Percentiles rank a stretch among this genome's conserved stretches.
Evolutionary conservation across 1,284 basidiomycete species (phyloP).

Genomic region (Malassezia globosa): DNA sequence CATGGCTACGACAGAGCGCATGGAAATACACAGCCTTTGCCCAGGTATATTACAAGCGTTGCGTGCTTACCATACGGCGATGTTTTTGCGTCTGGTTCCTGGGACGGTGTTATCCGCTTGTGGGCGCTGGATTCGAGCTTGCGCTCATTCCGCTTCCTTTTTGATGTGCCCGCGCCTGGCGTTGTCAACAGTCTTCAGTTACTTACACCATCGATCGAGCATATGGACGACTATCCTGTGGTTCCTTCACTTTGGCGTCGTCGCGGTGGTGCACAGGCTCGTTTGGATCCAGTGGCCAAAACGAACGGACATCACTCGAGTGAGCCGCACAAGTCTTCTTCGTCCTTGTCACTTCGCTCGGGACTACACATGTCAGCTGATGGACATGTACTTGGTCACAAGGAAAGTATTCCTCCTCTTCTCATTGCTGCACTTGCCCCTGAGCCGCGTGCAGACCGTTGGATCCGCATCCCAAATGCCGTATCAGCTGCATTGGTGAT

Average conservation of each 20-base stretch:
- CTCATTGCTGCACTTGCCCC: constrained; percentile 71
- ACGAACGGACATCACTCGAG: not conserved
- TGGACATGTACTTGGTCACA: constrained; percentile 17
- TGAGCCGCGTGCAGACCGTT: constrained; percentile 78
- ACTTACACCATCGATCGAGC: constrained; percentile 48
- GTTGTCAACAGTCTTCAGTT: constrained; percentile 84
- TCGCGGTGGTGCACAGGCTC: constrained; percentile 10
- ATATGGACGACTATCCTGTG: constrained; percentile 15
- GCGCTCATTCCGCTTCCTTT: constrained; percentile 62
- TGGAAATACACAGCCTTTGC: constrained; percentile 61
- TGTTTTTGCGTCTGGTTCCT: constrained; percentile 81
- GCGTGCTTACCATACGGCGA: constrained; percentile 76
- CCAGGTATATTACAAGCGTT: constrained; percentile 81
- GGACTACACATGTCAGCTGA: not conserved
- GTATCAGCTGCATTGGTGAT: constrained; percentile 65
- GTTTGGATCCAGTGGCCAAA: not conserved
- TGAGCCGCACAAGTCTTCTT: not conserved
- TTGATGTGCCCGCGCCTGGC: constrained; percentile 59
- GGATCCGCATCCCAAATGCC: constrained; percentile 65
- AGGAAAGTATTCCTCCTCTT: constrained; percentile 47
- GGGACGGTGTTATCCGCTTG: constrained; percentile 73
- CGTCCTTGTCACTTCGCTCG: not conserved
- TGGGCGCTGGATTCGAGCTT: constrained; percentile 76
- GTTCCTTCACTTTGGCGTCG: constrained; percentile 17
- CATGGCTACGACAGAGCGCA: constrained; percentile 63